phyloP scores from a whole-genome alignment of 306 rosid species.

The Corylus americana region DNA sequence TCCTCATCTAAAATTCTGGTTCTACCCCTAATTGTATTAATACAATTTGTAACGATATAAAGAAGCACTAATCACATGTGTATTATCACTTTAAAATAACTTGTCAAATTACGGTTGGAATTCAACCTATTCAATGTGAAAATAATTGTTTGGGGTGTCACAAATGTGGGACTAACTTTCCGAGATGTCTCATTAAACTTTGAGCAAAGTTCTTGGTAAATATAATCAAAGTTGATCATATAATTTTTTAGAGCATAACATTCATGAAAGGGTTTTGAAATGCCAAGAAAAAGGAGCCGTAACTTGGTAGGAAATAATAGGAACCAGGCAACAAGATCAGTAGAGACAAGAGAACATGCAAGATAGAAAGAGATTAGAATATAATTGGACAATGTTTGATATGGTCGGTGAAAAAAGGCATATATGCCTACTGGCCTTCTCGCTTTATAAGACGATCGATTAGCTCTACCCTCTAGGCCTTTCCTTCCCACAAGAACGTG shows the following conservation, averaged over 20 bases:
- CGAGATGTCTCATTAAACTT: background rate
- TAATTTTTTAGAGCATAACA: background rate
- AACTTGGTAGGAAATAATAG: background rate
- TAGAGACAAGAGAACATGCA: conserved; percentile 21
- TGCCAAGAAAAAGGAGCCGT: background rate
- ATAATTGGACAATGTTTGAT: conserved; percentile 31
- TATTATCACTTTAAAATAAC: no score
- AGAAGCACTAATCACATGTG: no score
- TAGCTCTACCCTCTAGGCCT: background rate
- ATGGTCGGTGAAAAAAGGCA: conserved; percentile 38
- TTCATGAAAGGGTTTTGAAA: background rate
- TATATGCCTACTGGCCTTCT: conserved; percentile 11
- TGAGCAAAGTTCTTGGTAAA: background rate
- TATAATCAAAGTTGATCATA: background rate
- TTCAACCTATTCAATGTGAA: no score
- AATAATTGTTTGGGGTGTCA: no score
- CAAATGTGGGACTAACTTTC: no score
- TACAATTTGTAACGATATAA: no score
- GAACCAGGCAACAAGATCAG: background rate
- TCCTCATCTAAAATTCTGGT: no score
- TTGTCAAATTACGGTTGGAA: no score
- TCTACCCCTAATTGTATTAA: no score
- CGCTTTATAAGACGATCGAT: background rate
- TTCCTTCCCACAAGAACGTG: background rate
- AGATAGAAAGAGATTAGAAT: conserved; percentile 19